Conservation (phyloP, 1,284 basidiomycete species). For the Trichosporon sp. region DNA sequence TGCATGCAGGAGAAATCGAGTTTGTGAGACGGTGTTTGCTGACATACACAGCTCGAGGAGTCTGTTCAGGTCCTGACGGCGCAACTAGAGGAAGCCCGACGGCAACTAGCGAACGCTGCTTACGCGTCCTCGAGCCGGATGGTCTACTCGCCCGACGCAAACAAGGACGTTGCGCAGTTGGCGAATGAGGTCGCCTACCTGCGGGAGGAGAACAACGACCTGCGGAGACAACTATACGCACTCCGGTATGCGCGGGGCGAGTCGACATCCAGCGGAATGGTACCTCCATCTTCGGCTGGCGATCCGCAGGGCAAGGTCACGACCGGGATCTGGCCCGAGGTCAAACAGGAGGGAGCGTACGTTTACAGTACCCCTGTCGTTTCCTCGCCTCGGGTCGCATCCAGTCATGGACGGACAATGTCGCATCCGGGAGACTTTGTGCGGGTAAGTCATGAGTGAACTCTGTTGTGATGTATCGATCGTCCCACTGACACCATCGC, state of each 20-base stretch:
- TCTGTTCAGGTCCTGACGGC: slow-evolving; percentile 44
- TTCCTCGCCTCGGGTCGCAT: slow-evolving; percentile 28
- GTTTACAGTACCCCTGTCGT: slow-evolving; percentile 29
- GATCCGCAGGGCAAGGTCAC: slow-evolving; percentile 25
- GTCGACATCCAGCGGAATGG: slow-evolving; percentile 15
- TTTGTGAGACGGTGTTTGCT: background rate
- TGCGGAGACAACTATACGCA: slow-evolving; percentile 48
- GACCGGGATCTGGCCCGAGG: slow-evolving; percentile 29
- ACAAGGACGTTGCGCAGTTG: slow-evolving; percentile 43
- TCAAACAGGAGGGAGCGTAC: slow-evolving; percentile 29
- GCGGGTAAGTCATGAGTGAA: slow-evolving; percentile 26
- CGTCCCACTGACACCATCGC: background rate
- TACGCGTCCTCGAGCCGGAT: slow-evolving; percentile 33
- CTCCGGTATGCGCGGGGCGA: slow-evolving; percentile 32
- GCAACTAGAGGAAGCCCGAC: slow-evolving; percentile 51
- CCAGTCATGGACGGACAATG: slow-evolving; percentile 33
- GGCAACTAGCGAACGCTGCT: slow-evolving; percentile 45
- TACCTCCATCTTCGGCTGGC: slow-evolving; percentile 23
- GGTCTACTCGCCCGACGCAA: slow-evolving; percentile 38
- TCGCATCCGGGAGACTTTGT: slow-evolving; percentile 34
- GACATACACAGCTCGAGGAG: slow-evolving; percentile 46
- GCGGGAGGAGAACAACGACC: slow-evolving; percentile 50
- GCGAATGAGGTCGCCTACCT: slow-evolving; percentile 50
- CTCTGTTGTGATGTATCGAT: slow-evolving; percentile 20
- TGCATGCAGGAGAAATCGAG: background rate